Evolutionary conservation across 768 basidiomycete species (phyloP), one percentile per base, ranked within the genome.

Genomic region (Imleria badia): DNA sequence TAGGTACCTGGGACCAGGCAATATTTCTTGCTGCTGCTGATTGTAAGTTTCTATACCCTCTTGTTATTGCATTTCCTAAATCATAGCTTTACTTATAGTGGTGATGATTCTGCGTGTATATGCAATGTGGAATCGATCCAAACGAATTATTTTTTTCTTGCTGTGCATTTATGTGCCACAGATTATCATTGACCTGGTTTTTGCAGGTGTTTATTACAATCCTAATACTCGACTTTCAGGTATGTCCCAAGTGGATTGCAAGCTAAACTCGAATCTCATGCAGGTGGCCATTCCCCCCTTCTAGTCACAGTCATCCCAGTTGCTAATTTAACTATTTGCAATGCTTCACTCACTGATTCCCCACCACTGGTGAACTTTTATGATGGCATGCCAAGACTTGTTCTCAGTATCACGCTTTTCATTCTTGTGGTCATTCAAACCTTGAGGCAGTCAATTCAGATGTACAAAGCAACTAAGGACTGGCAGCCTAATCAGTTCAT

Each of bases 401-500:
- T 48, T 14, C 41, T 60, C 1, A 23, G 48, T 7, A 14, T 5
- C 7, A 1, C 22, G 3, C 42, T 60, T n/a, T 40, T 53, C 2
- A 23, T 19, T 34, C 33, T 60, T 2, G 56, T 45, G 14, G 1
- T 48, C 13, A 3, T 14, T 9, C 38, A 19, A 39, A 51, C 45
- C 13, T 19, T 44, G 15, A 39, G 11, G 26, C 5, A 40, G 5
- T 54, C 48, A 1, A 0, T 60, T 10, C 17, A 23, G 6, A 54
- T 54, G 38, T 50, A 59, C 48, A 54, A 7, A 22, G 48, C 48
- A 14, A 58, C 45, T 0, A 45, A 31, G 17, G 39, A 11, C 12
- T 60, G 52, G 59, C 59, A 51, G 9, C 36, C 20, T 19, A 60
- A 60, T 17, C 34, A 17, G 17, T 58, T 51, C 15, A 41, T 60